Evolutionary conservation across 2,329 filamentous ascomycete species (phyloP), one percentile per base, ranked within the genome.

Genomic region (Penicillium sp.): DNA sequence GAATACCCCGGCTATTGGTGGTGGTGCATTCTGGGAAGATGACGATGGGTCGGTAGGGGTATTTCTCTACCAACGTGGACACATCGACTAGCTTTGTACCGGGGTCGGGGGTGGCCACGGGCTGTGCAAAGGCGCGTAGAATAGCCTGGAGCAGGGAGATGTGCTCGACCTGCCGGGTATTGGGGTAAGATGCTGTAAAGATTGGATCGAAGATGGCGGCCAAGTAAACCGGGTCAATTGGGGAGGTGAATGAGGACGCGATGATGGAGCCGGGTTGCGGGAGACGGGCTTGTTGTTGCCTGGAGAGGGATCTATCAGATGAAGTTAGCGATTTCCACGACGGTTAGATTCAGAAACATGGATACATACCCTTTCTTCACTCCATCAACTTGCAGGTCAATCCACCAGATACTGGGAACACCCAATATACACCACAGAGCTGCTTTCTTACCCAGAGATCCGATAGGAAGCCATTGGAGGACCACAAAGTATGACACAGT

Each of bases 311-410:
- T 53, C 85, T 86, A 64, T 33, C 30, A 33, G 30, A 33, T 33
- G 6, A 6, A 10, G 30, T 33, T 33, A 33, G 30, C 30, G 12
- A 33, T 6, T 33, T 10, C 9, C 30, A 12, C 10, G 9, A 33
- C 9, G 9, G 12, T 33, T 10, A 33, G 30, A 8, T 17, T 54
- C n/a, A 26, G 10, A 15, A 9, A 17, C 2, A 17, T 1, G 13
- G 12, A 19, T 19, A 74, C 82, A 59, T 77, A 93, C 80, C 95
- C 95, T 80, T 93, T 91, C 79, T 92, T 93, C 58, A 99, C 95
- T 61, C 94, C 94, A 76, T 99, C 95, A 68, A 99, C 92, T 78
- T 97, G 94, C n/a, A 99, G 83, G 78, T 99, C 95, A 60, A 97
- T 89, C 94, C 94, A 98, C 93, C 93, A 98, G 61, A 99, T 91